Percentiles rank a stretch among this genome's conserved stretches.
phyloP scores from a whole-genome alignment of 768 basidiomycete genomes.

The Boletus pseudo-olivaceus region DNA sequence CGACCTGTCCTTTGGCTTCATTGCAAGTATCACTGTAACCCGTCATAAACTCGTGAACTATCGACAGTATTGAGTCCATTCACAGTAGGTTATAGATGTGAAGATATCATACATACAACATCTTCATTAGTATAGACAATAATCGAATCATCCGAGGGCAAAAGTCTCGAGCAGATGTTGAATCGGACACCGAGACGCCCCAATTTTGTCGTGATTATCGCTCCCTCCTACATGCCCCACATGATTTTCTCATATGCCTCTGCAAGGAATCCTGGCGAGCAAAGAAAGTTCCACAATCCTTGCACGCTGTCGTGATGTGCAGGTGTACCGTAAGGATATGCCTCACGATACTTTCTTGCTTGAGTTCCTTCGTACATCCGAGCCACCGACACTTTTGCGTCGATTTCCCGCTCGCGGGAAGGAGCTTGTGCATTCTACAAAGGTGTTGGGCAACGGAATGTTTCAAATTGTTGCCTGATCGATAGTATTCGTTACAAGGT shows the following conservation, averaged over 20 bases:
- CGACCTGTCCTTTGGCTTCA: too few species aligned
- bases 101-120: background rate
- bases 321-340: slow-evolving; percentile 25
- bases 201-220: too few species aligned
- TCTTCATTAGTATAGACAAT: background rate
- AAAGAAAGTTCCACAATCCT: slow-evolving; percentile 21
- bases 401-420: slow-evolving; percentile 3
- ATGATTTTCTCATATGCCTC: slow-evolving; percentile 22
- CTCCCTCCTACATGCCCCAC: background rate
- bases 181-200: background rate
- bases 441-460: slow-evolving; percentile 15
- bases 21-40: background rate
- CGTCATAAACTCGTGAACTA: background rate
- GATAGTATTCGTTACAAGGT: background rate
- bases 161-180: background rate
- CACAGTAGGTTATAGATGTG: background rate
- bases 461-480: slow-evolving; percentile 1
- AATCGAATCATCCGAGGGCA: background rate
- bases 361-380: slow-evolving; percentile 20
- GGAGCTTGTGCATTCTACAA: background rate
- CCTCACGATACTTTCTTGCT: slow-evolving; percentile 25
- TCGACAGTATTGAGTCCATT: background rate
- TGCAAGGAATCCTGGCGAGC: slow-evolving; percentile 29
- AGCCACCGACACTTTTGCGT: slow-evolving; percentile 14
- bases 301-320: slow-evolving; percentile 8